Evolutionary conservation across 225 moss, liverwort and hornwort species (phyloP).

Genomic region (Thuidium tamariscinum): DNA sequence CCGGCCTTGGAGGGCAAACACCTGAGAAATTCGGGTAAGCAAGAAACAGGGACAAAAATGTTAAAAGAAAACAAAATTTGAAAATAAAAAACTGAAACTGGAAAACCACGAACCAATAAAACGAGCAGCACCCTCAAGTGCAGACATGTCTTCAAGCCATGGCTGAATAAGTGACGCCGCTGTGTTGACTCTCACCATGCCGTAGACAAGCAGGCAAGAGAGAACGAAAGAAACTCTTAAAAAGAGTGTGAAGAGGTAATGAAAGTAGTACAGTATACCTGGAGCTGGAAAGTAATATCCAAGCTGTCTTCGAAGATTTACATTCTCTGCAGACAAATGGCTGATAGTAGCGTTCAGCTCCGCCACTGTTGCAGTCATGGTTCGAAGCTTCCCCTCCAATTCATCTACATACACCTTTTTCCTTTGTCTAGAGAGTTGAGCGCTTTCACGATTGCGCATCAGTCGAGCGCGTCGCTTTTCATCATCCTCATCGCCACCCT

Average conservation of each 20-base stretch:
- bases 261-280: neutral
- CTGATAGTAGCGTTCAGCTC: constrained; percentile 56
- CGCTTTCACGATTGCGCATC: constrained; percentile 44
- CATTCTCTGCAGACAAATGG: constrained; percentile 54
- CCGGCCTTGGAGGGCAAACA: constrained; percentile 15
- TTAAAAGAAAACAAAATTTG: neutral
- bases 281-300: constrained; percentile 48
- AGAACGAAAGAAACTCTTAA: neutral
- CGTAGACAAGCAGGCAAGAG: neutral
- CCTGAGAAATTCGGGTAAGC: neutral
- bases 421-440: constrained; percentile 44
- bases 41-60: neutral
- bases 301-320: constrained; percentile 51
- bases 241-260: neutral
- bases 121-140: neutral
- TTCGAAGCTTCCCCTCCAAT: constrained; percentile 47
- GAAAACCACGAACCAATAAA: neutral
- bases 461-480: constrained; percentile 33
- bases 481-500: constrained; percentile 28
- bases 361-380: constrained; percentile 47
- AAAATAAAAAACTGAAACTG: neutral
- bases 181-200: neutral
- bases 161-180: neutral
- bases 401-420: constrained; percentile 60
- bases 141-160: neutral